A percentile compares a stretch with the other conserved stretches of the same genome.
Conservation (phyloP, 1,284 basidiomycete genomes). For the Mycena sp. region DNA sequence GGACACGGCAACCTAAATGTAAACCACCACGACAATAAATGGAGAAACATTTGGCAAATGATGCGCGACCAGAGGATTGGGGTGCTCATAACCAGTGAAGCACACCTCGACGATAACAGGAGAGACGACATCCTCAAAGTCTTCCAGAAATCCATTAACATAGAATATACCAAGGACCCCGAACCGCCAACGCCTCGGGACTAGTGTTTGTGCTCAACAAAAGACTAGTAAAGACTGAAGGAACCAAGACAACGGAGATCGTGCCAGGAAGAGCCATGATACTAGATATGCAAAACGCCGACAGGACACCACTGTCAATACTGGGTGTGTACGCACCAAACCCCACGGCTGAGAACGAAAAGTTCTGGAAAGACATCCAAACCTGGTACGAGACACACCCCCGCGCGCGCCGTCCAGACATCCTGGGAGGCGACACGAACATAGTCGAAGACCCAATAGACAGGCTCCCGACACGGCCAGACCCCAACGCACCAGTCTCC, state of each 20-base stretch:
- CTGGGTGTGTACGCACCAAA: slow-evolving; percentile 36
- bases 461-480: slow-evolving; percentile 15
- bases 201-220: slow-evolving; percentile 21
- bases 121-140: slow-evolving; percentile 10
- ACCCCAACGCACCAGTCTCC: not conserved
- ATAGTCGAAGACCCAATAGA: slow-evolving; percentile 32
- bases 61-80: slow-evolving; percentile 34
- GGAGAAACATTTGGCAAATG: slow-evolving; percentile 30
- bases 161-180: slow-evolving; percentile 16
- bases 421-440: slow-evolving; percentile 30
- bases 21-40: slow-evolving; percentile 31
- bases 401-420: slow-evolving; percentile 7
- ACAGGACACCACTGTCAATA: not conserved
- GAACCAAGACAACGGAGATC: not conserved
- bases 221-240: not conserved
- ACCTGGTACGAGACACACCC: not conserved
- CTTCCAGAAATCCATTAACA: not conserved
- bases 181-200: not conserved
- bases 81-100: slow-evolving; percentile 22
- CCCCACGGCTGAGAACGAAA: slow-evolving; percentile 20
- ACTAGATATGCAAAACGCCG: not conserved
- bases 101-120: not conserved
- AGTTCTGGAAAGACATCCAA: slow-evolving; percentile 12
- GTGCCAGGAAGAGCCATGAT: slow-evolving; percentile 1
- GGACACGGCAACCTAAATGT: slow-evolving; percentile 14